Evolutionary conservation across 1,139 yeast species (phyloP).

Genomic region (Candida buenavistaensis): DNA sequence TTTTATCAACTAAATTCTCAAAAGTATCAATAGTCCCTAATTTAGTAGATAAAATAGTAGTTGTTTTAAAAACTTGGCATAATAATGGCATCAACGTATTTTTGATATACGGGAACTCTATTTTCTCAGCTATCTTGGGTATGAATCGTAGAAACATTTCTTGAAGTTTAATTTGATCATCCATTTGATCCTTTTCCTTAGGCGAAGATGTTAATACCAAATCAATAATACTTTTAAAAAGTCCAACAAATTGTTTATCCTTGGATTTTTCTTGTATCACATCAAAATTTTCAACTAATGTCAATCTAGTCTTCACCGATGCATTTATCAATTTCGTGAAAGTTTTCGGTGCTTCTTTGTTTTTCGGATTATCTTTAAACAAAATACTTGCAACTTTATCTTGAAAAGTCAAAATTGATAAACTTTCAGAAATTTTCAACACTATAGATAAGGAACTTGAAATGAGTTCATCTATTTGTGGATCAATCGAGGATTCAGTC

Average conservation of each 20-base stretch:
- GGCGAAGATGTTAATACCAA: conserved; percentile 32
- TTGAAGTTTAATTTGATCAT: conserved; percentile 50
- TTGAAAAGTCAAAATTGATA: conserved; percentile 76
- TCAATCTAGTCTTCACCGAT: conserved; percentile 37
- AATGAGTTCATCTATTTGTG: conserved; percentile 38
- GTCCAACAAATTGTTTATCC: conserved; percentile 39
- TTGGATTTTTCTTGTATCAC: conserved; percentile 55
- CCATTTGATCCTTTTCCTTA: conserved; percentile 26
- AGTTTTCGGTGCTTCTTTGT: conserved; percentile 35
- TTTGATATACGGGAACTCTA: conserved; percentile 75
- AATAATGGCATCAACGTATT: conserved; percentile 72
- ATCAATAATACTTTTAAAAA: conserved; percentile 31
- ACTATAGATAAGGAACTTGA: conserved; percentile 58
- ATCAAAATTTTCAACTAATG: conserved; percentile 56
- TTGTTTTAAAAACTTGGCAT: conserved; percentile 73
- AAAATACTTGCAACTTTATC: conserved; percentile 56
- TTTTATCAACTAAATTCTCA: conserved; percentile 53
- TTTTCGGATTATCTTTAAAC: conserved; percentile 30
- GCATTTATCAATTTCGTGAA: conserved; percentile 42
- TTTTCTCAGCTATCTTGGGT: conserved; percentile 42
- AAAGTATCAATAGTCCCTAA: conserved; percentile 68
- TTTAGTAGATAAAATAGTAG: conserved; percentile 79
- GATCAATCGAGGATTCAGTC: conserved; percentile 16
- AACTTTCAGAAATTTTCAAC: conserved; percentile 59
- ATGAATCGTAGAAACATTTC: conserved; percentile 54